Base-by-base conservation (phyloP, 352 stramenopile species). In the Albugo laibachii region DNA sequence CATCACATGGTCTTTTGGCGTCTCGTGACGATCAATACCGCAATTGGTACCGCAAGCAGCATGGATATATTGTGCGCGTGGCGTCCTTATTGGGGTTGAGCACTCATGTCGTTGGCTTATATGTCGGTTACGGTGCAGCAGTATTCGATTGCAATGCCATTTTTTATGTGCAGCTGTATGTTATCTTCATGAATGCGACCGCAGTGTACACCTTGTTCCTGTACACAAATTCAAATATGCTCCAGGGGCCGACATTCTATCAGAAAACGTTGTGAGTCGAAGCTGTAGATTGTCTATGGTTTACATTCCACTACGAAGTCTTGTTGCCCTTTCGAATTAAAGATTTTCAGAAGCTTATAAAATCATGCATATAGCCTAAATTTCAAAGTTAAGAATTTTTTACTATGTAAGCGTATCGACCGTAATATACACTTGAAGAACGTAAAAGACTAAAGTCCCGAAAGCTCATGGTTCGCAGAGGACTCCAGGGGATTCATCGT, bases 51-150 rank as follows among this genome's bases (percentile, higher is more conserved):
- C 69, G 73, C 34, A 54, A 61, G 2, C 63, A 67, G 27, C 85
- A 83, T 57, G 34, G 55, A 43, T 48, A 59, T 41, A 52, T 88
- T 14, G 69, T 84, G 50, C 72, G 75, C 24, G 40, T 84, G 18
- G 75, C 75, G 39, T 88, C 75, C 35, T 84, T 83, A 55, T 67
- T 88, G 58, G 75, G 75, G 46, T 84, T 88, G 56, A 83, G 69
- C 50, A 68, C 75, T 13, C 75, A 88, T 50, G 61, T 88, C 36
- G 64, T 66, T 8, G 72, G 63, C 4, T 50, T 88, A 11, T 88
- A 88, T 50, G 46, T 84, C 15, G 59, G 69, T 5, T 87, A 84
- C 45, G 70, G 74, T 12, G 47, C 62, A 14, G 71, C 75, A 18
- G 79, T 83, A 38, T 82, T 69, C 56, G 57, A 78, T 56, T 87